Evolutionary conservation across 768 basidiomycete species (phyloP), one percentile per base, ranked within the genome.

Genomic region (Leccinum subgranulosum): DNA sequence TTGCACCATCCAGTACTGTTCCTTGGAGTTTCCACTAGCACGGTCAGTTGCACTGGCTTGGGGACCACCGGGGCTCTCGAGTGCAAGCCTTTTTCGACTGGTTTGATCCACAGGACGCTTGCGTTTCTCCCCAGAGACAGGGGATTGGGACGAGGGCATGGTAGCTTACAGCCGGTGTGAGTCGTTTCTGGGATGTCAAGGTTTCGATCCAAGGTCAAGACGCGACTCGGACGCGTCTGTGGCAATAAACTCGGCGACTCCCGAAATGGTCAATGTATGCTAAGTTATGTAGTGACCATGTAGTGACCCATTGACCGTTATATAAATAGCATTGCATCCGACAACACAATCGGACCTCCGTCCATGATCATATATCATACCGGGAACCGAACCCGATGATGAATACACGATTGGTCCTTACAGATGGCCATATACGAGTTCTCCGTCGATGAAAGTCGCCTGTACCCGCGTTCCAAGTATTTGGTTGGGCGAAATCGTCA

Each of bases 401-500:
- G 21, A 41, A 17, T 15, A 28, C 21, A 50, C 4, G 28, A 31
- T n/a, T 14, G 8, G 23, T 10, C 34, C 28, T 67, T 62, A 78
- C 34, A 79, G 57, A 28, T 33, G 43, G 3, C 82, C 84, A 60
- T 74, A 84, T 21, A 75, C 77, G 9, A 77, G 65, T 55, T 71
- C 63, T 15, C 94, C 94, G 64, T 94, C 93, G 7, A 97, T 83
- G 53, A 87, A 84, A 27, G 93, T 95, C 6, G 85, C 82, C 19
- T 83, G 69, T 41, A 92, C 89, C 60, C 80, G 78, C 6, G 91
- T 88, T 19, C 76, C 66, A 28, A 94, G 77, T 33, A 97, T 85
- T 48, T 84, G 76, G 48, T 76, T 64, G 2, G 70, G 69, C 3
- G 84, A 77, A 12, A 93, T 71, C 14, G 74, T 73, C 87, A 95